Evolutionary conservation across 2,329 filamentous ascomycete species (phyloP).

Genomic region (Plectosphaerella sp.): DNA sequence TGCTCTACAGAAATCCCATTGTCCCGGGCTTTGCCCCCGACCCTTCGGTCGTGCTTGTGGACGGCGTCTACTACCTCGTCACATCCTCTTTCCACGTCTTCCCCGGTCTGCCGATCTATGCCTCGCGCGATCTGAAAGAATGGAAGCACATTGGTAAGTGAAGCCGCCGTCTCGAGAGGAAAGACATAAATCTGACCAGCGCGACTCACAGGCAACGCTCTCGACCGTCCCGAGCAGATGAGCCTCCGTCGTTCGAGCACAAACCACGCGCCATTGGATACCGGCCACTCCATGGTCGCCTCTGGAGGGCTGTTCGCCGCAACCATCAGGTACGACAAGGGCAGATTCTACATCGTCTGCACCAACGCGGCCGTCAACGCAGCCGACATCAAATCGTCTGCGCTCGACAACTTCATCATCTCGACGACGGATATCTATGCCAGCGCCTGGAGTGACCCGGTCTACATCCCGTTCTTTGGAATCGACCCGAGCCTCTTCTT

Average conservation of each 20-base stretch:
- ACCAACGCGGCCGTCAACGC: slow-evolving; percentile 12
- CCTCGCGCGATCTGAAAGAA: slow-evolving; percentile 23
- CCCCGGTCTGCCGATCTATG: slow-evolving; percentile 40
- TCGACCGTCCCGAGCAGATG: background rate
- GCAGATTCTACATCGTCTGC: slow-evolving; percentile 19
- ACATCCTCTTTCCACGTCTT: slow-evolving; percentile 58
- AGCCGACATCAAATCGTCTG: background rate
- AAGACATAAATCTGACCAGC: background rate
- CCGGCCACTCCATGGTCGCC: background rate
- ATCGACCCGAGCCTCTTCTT: slow-evolving; percentile 44
- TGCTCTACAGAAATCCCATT: slow-evolving; percentile 17
- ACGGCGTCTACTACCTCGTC: slow-evolving; percentile 29
- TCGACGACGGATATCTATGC: slow-evolving; percentile 15
- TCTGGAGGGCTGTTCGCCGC: slow-evolving; percentile 15
- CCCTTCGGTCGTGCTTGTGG: slow-evolving; percentile 19
- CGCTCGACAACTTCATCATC: slow-evolving; percentile 15
- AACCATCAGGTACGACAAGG: slow-evolving; percentile 15
- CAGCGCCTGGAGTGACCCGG: slow-evolving; percentile 19
- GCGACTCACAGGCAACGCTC: background rate
- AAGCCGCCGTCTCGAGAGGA: background rate
- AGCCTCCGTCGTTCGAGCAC: background rate
- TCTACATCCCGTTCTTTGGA: slow-evolving; percentile 29
- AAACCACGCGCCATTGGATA: slow-evolving; percentile 1
- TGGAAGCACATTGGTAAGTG: slow-evolving; percentile 21
- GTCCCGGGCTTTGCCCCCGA: slow-evolving; percentile 24